Evolutionary conservation across 257 asterid genomes (phyloP), one percentile per base, ranked within the genome.

Genomic region (Solanum pinnatisectum): DNA sequence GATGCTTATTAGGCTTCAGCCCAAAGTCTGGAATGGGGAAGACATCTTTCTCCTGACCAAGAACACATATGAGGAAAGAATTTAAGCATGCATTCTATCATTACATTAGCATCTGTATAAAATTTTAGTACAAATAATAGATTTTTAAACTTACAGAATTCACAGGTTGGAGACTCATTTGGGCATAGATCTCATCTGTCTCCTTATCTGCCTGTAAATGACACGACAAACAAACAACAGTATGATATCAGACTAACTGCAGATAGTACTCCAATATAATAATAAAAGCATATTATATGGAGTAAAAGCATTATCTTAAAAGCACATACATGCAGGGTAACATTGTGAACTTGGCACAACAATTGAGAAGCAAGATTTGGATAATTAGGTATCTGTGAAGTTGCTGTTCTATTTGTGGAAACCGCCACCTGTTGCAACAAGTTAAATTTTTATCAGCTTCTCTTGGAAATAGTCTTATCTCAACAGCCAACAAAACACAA

Each of bases 101-200:
- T 5, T 39, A 39, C 84, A 23, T 39, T 13, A n/a, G 13, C 35
- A 77, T 13, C 36, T 13, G n/a, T 67, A 18, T 9, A 39, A 46
- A 5, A 71, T 78, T 36, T 18, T 27, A 3, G 52, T 60, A 73
- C 25, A 20, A 40, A 44, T 84, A 84, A 46, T 32, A 68, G 39
- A 5, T 88, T 46, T 20, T 30, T 40, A 77, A 70, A 83, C 98
- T 91, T 91, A 96, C 99, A 79, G 98, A 92, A 89, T 92, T 93
- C 68, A 97, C 98, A 76, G 98, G 94, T 91, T 95, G 99, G 67
- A 97, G 96, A 89, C 97, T 96, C 98, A 97, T 95, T 90, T 95
- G 99, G 60, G 98, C 98, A 87, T 96, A 96, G 89, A 95, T 95
- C 91, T 95, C 99, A 86, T 96, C 99, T 4, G 99, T 94, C 84